These are phyloP conservation scores for Glycyrrhiza uralensis DNA, from an alignment of 306 rosid species.

Conservation along the genomic window DNA sequence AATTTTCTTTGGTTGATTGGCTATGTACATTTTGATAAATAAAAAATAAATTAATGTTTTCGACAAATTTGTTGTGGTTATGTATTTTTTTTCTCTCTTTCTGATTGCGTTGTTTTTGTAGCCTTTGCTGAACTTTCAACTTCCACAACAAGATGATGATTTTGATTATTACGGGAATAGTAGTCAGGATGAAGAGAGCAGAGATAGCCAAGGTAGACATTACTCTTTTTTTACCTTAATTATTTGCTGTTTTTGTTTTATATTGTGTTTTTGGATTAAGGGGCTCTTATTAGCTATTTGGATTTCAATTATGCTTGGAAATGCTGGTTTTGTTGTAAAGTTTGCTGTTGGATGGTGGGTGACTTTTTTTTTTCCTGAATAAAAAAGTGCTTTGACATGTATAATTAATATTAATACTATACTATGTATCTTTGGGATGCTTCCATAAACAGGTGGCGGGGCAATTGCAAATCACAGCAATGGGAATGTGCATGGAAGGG, in stretches of 20 bases:
- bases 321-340: not conserved
- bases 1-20: not conserved
- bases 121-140: constrained; percentile 48
- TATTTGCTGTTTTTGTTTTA: not conserved
- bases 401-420: constrained; percentile 1
- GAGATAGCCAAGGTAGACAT: constrained; percentile 81
- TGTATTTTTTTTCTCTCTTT: not conserved
- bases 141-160: constrained; percentile 77
- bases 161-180: constrained; percentile 85
- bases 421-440: constrained; percentile 28
- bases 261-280: not conserved
- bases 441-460: constrained; percentile 48
- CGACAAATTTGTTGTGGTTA: not conserved
- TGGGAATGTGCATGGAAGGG: constrained; percentile 61
- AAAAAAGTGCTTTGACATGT: constrained; percentile 30
- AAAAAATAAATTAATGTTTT: not conserved
- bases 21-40: not conserved
- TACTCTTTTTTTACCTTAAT: not conserved
- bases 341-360: not conserved
- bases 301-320: not conserved
- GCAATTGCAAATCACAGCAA: constrained; percentile 50
- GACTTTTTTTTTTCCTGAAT: constrained; percentile 20
- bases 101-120: not conserved
- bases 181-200: constrained; percentile 94
- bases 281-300: not conserved